A percentile compares a stretch with the other conserved stretches of the same genome.
These are phyloP conservation scores for Apostasia ramifera DNA, from an alignment of 106 monocot genomes.

Conservation along the genomic window DNA sequence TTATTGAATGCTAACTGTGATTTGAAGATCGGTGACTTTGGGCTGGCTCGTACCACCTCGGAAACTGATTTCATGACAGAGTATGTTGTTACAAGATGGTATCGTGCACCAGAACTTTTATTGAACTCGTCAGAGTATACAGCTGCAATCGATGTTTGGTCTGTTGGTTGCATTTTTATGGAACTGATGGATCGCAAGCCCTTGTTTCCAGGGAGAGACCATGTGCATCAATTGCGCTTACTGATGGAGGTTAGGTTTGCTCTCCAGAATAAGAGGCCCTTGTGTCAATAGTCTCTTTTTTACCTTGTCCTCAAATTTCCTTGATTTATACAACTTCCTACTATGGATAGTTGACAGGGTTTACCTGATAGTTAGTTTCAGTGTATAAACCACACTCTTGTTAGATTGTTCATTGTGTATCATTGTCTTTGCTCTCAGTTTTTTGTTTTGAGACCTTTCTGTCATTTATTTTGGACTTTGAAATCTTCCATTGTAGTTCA, in stretches of 20 bases:
- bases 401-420: neutral
- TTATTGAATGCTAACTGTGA: constrained; percentile 97
- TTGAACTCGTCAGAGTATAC: constrained; percentile 95
- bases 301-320: neutral
- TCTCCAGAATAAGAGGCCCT: neutral
- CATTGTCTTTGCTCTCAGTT: neutral
- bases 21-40: constrained; percentile 96
- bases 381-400: neutral
- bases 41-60: constrained; percentile 88
- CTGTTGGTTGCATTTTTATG: constrained; percentile 99
- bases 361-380: neutral
- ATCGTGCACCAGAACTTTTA: constrained; percentile 85
- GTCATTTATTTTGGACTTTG: too few relatives aligned
- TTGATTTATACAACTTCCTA: neutral
- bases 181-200: constrained; percentile 91
- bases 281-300: neutral
- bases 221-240: constrained; percentile 89
- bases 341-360: neutral
- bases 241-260: constrained; percentile 65
- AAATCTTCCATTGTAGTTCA: too few relatives aligned
- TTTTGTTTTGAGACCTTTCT: neutral
- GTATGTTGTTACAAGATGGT: constrained; percentile 98
- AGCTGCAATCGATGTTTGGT: constrained; percentile 97
- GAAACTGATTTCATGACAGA: constrained; percentile 99
- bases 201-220: constrained; percentile 94